Base-by-base conservation (phyloP, 202 grass and related monocot species). In the Digitaria exilis region DNA sequence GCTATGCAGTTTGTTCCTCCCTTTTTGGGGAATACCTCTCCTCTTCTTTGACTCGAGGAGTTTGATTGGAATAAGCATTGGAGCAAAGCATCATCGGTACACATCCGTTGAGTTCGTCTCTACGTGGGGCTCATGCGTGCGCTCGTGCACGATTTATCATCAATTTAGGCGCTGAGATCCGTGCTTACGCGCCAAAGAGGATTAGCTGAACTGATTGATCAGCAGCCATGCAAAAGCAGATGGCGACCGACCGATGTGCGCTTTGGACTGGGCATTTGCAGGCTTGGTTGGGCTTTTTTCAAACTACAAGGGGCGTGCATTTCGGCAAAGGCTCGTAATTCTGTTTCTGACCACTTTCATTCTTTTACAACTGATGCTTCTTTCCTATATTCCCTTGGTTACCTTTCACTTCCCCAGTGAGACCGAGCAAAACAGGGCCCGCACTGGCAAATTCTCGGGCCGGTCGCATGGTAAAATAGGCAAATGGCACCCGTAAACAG, bases 11-110 rank as follows among this genome's bases (percentile, higher is more conserved):
- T 8, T 84, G 45, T 65, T 77, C n/a, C 83, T 89, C 83, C 26
- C 13, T 10, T 59, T 25, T 59, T 59, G 12, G 9, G 55, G 55
- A 26, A 59, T 59, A 14, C 42, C 41, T 8, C 25, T 80, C 52
- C 19, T 4, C n/a, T 82, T 81, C 65, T 72, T 79, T 86, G 88
- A 86, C 88, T 83, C 79, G 88, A 90, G 79, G 76, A 59, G 44
- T 49, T 62, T 24, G 22, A 57, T 73, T 17, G 8, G n/a, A 58
- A 48, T 18, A 61, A 57, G 71, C n/a, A n/a, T n/a, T n/a, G 65
- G 50, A 73, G 52, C 30, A 25, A n/a, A 17, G 16, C 32, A 41
- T 55, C 25, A 12, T 16, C 7, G 15, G 45, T 70, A 6, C 17
- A 51, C 59, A 52, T 82, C 58, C 48, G 58, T 77, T 57, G 56